phyloP scores from a whole-genome alignment of 495 filamentous ascomycete genomes.

The Daldinia childiae region DNA sequence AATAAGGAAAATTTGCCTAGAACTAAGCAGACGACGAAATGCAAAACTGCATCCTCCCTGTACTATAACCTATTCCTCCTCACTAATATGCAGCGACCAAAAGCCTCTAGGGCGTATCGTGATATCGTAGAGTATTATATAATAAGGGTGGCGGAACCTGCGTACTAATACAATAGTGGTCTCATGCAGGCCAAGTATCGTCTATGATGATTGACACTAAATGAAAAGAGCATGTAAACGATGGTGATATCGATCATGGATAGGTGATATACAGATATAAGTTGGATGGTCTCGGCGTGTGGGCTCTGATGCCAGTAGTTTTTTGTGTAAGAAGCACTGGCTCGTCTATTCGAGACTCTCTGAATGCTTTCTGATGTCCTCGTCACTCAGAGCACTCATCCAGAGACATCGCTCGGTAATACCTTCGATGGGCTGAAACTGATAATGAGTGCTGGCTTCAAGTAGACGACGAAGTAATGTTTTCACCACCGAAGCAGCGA shows the following conservation, averaged over 20 bases:
- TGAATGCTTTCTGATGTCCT: conserved; percentile 70
- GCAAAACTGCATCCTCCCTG: conserved; percentile 19
- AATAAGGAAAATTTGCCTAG: conserved; percentile 16
- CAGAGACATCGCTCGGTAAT: conserved; percentile 92
- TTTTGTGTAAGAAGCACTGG: not conserved
- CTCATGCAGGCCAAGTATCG: conserved; percentile 27
- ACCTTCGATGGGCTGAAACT: conserved; percentile 83
- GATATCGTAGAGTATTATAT: conserved; percentile 40
- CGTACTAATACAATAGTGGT: conserved; percentile 34
- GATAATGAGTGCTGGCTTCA: conserved; percentile 90
- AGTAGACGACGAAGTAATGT: conserved; percentile 85
- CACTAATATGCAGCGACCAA: conserved; percentile 14
- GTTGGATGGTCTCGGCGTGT: conserved; percentile 5
- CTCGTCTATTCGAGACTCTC: conserved; percentile 52
- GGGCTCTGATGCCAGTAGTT: not conserved
- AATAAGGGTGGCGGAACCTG: conserved; percentile 24
- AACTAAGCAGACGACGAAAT: conserved; percentile 16
- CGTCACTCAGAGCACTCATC: conserved; percentile 89
- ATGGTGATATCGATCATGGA: conserved; percentile 27
- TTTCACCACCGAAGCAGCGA: conserved; percentile 91
- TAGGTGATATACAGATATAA: conserved; percentile 39
- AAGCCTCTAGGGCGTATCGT: conserved; percentile 8
- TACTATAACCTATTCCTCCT: not conserved
- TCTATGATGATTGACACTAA: conserved; percentile 37
- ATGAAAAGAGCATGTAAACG: conserved; percentile 39